phyloP scores from a whole-genome alignment of 352 stramenopile species.

The Sclerospora graminicola region DNA sequence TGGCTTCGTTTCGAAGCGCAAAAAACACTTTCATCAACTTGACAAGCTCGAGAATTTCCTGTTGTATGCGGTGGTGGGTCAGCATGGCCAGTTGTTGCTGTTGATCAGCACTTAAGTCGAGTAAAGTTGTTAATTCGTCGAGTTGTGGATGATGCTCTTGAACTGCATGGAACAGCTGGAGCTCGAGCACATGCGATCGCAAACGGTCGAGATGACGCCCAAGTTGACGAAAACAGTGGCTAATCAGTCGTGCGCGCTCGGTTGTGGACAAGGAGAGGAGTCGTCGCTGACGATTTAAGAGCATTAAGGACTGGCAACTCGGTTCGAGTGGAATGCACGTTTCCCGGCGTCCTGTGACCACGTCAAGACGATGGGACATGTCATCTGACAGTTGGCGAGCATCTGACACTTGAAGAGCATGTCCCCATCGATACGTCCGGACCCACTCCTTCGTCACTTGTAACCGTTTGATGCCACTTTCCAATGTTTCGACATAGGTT shows the following conservation, averaged over 20 bases:
- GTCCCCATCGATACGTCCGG: constrained; percentile 59
- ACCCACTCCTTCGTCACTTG: constrained; percentile 78
- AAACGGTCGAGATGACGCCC: constrained; percentile 43
- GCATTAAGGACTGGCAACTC: constrained; percentile 61
- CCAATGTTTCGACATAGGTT: constrained; percentile 78
- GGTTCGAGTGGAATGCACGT: constrained; percentile 54
- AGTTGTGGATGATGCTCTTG: constrained; percentile 24
- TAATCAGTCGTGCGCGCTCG: constrained; percentile 38
- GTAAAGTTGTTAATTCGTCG: constrained; percentile 29
- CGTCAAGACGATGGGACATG: constrained; percentile 51
- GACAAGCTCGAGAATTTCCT: constrained; percentile 55
- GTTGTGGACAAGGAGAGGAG: constrained; percentile 34
- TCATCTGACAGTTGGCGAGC: constrained; percentile 26
- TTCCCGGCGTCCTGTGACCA: constrained; percentile 56
- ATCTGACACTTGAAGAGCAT: constrained; percentile 41
- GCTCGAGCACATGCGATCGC: constrained; percentile 45
- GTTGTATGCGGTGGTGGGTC: too few species aligned
- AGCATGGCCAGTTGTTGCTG: constrained; percentile 55
- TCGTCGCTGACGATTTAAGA: constrained; percentile 58
- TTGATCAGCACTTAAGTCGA: constrained; percentile 49
- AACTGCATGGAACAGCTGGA: constrained; percentile 52
- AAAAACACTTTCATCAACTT: constrained; percentile 64
- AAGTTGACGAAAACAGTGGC: constrained; percentile 54
- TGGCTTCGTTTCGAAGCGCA: constrained; percentile 51
- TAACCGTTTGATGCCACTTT: constrained; percentile 80